Evolutionary conservation across 441 rosid species (phyloP), one percentile per base, ranked within the genome.

Genomic region (Euphorbia neoarborescens): DNA sequence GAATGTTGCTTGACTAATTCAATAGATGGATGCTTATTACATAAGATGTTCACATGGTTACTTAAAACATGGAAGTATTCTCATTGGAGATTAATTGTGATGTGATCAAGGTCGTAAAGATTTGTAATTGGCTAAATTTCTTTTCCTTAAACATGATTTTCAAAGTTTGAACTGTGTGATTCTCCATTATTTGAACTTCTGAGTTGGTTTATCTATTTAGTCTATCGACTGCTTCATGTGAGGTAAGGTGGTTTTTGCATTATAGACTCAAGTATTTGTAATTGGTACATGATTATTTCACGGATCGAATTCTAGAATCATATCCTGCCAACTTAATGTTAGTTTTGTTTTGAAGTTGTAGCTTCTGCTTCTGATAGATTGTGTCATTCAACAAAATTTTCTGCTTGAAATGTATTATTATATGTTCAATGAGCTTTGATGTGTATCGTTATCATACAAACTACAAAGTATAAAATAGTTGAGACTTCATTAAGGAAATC

Each of bases 11-110:
- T 44, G 66, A 57, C 25, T 38, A 50, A 28, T 64, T 67, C 11
- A 54, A 66, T n/a, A 10, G 44, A 44, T 54, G 59, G 65, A 44
- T 46, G n/a, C 51, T 48, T 27, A 42, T 25, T 32, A 65, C n/a
- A 15, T 42, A 24, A 62, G 50, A 62, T 7, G 8, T 15, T n/a
- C 15, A 46, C 57, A 46, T 66, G 69, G 57, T 27, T 44, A n/a
- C 25, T 37, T 37, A 37, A 20, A 4, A 37, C n/a, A 34, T 34
- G 22, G 13, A 35, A 7, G 44, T 35, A 19, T 35, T 32, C 17
- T 9, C 25, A 27, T 7, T 3, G 12, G 42, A 65, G 10, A 27
- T 17, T 8, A 17, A 4, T 48, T 15, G 27, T 66, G 38, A 14
- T 28, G 17, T 48, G 28, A 37, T 62, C 66, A 38, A 17, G 51